Base-by-base conservation (phyloP, 805 yeast species). In the Yamadazyma insecticola region DNA sequence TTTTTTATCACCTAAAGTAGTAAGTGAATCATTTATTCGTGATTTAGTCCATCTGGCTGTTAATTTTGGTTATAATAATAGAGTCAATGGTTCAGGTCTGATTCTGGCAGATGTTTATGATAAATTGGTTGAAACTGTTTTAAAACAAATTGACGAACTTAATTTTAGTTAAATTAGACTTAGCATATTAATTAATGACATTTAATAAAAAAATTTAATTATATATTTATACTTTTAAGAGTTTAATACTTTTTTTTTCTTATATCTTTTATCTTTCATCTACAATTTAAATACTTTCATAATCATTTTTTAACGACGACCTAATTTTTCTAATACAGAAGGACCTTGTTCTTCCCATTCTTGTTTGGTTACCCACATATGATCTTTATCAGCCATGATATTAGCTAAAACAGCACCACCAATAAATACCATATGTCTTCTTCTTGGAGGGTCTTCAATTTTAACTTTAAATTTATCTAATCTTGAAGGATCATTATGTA, bases 291-390 rank as follows among this genome's bases (percentile, higher is more conserved):
- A 22, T 6, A 24, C 28, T 24, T 24, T 24, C 13, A 11, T 5
- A 6, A 14, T 13, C 9, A 10, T 10, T 16, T 6, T 7, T 22
- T 26, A 32, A 26, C 37, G 32, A 62, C 97, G 78, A 6, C 97
- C 98, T 49, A 92, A 77, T 62, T 92, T 92, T 41, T 69, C 71
- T 59, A 92, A 74, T 9, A 86, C 76, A 22, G 89, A 73, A 25
- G 95, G 76, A 19, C 98, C 98, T 52, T 83, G 87, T 67, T 92
- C 98, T 57, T 87, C 92, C 97, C 97, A 92, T 63, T 92, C 98
- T 55, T 83, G 87, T 56, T 84, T 89, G 32, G 86, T 70, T 45
- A 92, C 76, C 98, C 98, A 92, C 95, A 92, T 85, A 53, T 89
- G 97, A 45, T 89, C 97, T 60, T 90, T 92, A 57, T 89, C 96